Evolutionary conservation across 768 basidiomycete species (phyloP), one percentile per base, ranked within the genome.

Genomic region (Coprinopsis strossmayeri): DNA sequence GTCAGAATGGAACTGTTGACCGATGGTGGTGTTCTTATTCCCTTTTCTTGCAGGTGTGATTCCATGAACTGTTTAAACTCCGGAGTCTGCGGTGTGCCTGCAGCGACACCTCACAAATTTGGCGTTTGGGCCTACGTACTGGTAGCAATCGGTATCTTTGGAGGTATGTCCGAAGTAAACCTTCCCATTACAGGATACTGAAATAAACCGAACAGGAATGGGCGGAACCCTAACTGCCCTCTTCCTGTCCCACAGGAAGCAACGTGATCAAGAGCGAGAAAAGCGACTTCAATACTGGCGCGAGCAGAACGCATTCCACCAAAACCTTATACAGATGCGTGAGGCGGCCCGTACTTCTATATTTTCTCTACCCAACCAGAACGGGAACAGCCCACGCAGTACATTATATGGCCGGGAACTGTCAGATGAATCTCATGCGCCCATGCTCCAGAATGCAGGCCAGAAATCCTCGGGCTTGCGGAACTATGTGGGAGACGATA

Each of bases 221-320:
- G 67, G 79, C 51, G 84, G 76, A 13, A 84, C 84, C 7, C 71
- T 91, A 34, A 65, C 79, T 45, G 73, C 76, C 2, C 70, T 94
- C 28, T 91, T 78, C 67, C 71, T 82, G 56, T 56, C 86, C 5
- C 90, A 92, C 57, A 70, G 82, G 32, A 78, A 79, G 55, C 78
- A 85, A 54, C 80, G 91, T 55, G 82, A 82, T 34, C 64, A 70
- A 50, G 89, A 92, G 58, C 83, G 87, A 39, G 83, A 87, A 67
- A 91, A 85, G 65, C 84, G 91, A 55, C 68, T 82, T 35, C 88
- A 91, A 61, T 92, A 93, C 66, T 92, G 91, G 84, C 82, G 83
- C 55, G 91, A 93, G 69, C 56, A 88, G 82, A 84, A 83, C 55
- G 78, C 84, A 7, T 85, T 88, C 74, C 84, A 86, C 55, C 82